Percentiles rank a stretch among this genome's conserved stretches.
Evolutionary conservation across 805 yeast genomes (phyloP).

Genomic region (Alloascoidea hylecoeti): DNA sequence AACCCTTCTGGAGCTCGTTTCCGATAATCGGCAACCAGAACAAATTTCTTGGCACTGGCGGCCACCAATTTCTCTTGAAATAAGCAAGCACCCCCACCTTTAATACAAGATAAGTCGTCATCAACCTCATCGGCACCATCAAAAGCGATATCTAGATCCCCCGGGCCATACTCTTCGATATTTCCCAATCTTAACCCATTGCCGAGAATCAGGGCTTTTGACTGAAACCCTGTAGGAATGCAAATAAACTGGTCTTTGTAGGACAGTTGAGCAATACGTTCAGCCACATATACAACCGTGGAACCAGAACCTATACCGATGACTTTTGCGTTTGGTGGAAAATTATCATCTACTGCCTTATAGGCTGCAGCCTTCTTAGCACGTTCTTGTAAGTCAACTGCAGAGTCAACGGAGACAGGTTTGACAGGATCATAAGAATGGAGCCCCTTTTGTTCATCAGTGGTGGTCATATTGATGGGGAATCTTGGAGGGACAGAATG

Average conservation of each 20-base stretch:
- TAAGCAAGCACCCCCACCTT: slow-evolving; percentile 98
- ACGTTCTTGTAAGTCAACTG: slow-evolving; percentile 28
- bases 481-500: no score
- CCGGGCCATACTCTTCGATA: slow-evolving; percentile 55
- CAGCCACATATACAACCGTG: slow-evolving; percentile 95
- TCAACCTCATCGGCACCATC: slow-evolving; percentile 99
- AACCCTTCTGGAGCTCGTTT: slow-evolving; percentile 53
- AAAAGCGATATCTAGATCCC: slow-evolving; percentile 80
- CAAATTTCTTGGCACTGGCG: slow-evolving; percentile 55
- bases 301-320: slow-evolving; percentile 96
- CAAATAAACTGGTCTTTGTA: slow-evolving; percentile 41
- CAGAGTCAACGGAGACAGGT: no score
- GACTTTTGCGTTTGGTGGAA: slow-evolving; percentile 52
- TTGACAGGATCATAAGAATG: no score
- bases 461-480: no score
- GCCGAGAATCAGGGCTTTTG: slow-evolving; percentile 68
- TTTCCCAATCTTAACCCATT: slow-evolving; percentile 71
- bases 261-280: slow-evolving; percentile 63
- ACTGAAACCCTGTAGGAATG: slow-evolving; percentile 95
- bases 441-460: no score
- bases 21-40: slow-evolving; percentile 86
- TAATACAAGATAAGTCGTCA: slow-evolving; percentile 64
- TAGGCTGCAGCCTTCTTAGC: slow-evolving; percentile 90
- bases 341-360: slow-evolving; percentile 81
- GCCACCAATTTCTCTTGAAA: slow-evolving; percentile 95